A percentile compares a stretch with the other conserved stretches of the same genome.
Conservation (phyloP, 106 monocot genomes). For the Apostasia ramifera region DNA sequence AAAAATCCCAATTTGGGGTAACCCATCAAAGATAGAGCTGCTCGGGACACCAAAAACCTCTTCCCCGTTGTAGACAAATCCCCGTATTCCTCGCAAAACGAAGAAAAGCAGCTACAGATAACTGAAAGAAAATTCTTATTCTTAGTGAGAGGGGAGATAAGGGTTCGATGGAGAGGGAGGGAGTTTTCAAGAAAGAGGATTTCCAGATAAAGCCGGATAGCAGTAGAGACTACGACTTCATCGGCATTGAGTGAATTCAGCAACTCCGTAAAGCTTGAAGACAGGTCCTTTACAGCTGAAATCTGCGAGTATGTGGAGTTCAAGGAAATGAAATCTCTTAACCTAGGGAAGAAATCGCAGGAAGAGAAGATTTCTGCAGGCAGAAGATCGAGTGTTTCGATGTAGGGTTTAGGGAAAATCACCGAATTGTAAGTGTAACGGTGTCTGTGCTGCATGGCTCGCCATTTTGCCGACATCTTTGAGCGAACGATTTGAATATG, state of each 20-base stretch:
- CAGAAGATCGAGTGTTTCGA: constrained; percentile 30
- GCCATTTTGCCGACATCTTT: constrained; percentile 94
- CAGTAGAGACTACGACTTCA: constrained; percentile 14
- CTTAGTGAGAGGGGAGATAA: constrained; percentile 76
- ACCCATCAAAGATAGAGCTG: constrained; percentile 65
- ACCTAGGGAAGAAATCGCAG: constrained; percentile 31
- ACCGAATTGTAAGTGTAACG: constrained; percentile 88
- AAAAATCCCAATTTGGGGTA: constrained; percentile 87
- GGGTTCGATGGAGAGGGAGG: constrained; percentile 82
- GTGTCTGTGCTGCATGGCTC: constrained; percentile 87
- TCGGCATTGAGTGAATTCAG: constrained; percentile 26
- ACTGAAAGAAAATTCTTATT: constrained; percentile 30
- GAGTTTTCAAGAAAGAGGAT: constrained; percentile 94
- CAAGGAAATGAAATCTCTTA: constrained; percentile 45
- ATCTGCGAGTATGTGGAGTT: constrained; percentile 76
- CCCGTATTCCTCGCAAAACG: constrained; percentile 44
- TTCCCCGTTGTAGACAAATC: constrained; percentile 27
- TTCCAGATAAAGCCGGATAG: constrained; percentile 53
- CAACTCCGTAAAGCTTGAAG: constrained; percentile 43
- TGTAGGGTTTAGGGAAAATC: constrained; percentile 59
- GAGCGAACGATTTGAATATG: background rate
- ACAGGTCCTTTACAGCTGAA: constrained; percentile 52
- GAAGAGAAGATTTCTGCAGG: constrained; percentile 9
- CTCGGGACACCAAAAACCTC: constrained; percentile 65
- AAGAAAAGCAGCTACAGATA: constrained; percentile 41